phyloP scores from a whole-genome alignment of 108 stramenopile genomes.

The Skeletonema grethae region DNA sequence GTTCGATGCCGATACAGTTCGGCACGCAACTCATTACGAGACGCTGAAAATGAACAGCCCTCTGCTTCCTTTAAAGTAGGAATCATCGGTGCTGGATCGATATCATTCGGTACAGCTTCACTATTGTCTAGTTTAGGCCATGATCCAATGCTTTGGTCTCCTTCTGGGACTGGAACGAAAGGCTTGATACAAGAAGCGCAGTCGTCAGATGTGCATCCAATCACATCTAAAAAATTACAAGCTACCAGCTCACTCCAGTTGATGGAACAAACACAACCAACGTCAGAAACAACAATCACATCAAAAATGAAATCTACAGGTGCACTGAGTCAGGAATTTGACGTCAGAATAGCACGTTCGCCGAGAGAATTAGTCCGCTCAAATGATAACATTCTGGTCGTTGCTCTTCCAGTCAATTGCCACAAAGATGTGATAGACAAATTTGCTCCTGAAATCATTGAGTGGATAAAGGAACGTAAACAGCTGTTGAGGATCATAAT shows the following conservation, averaged over 20 bases:
- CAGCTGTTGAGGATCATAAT: constrained; percentile 57
- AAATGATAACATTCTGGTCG: constrained; percentile 54
- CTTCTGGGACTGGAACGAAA: constrained; percentile 51
- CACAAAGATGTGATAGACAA: constrained; percentile 64
- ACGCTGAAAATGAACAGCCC: not conserved
- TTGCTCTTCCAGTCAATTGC: constrained; percentile 67
- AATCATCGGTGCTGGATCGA: constrained; percentile 64
- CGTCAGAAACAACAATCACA: not conserved
- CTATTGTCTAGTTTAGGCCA: constrained; percentile 55
- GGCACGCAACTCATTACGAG: not conserved
- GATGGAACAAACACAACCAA: not conserved
- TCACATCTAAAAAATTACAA: constrained; percentile 4
- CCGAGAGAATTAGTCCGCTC: constrained; percentile 46
- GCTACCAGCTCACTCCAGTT: constrained; percentile 45
- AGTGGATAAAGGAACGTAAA: constrained; percentile 22
- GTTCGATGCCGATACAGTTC: not conserved
- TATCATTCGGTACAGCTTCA: constrained; percentile 63
- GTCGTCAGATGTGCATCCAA: not conserved
- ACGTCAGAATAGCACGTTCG: constrained; percentile 41
- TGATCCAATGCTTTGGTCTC: constrained; percentile 72
- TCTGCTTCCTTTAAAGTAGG: constrained; percentile 42
- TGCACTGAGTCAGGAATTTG: constrained; percentile 40
- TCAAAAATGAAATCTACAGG: constrained; percentile 37
- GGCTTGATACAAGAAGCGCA: constrained; percentile 20
- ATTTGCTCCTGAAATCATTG: constrained; percentile 50